A percentile compares a stretch with the other conserved stretches of the same genome.
These are phyloP conservation scores for Trichodelitschia bisporula DNA, from an alignment of 495 filamentous ascomycete genomes.

Conservation along the genomic window DNA sequence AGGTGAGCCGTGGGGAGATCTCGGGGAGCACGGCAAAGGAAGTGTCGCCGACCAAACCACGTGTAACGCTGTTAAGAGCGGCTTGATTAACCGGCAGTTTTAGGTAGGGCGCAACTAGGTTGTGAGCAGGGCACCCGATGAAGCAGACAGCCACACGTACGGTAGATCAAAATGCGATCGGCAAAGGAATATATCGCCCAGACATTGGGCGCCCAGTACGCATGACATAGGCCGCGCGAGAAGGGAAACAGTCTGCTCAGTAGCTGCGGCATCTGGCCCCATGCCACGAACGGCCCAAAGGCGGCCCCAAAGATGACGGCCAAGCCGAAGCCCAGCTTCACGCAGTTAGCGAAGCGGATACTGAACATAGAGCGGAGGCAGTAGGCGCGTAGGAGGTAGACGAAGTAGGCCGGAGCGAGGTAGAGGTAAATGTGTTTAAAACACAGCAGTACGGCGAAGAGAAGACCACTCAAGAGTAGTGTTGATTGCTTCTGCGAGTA, in stretches of 20 bases:
- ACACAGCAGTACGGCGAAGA: slow-evolving; percentile 70
- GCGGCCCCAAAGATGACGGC: slow-evolving; percentile 50
- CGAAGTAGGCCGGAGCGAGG: slow-evolving; percentile 87
- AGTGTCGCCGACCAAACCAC: slow-evolving; percentile 85
- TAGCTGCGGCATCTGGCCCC: slow-evolving; percentile 72
- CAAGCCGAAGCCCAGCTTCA: slow-evolving; percentile 61
- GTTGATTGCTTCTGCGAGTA: slow-evolving; percentile 54
- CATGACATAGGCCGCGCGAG: slow-evolving; percentile 78
- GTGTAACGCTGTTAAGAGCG: slow-evolving; percentile 68
- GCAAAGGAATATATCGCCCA: slow-evolving; percentile 94
- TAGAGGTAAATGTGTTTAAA: slow-evolving; percentile 98
- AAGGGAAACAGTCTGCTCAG: slow-evolving; percentile 78
- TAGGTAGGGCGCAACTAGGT: slow-evolving; percentile 46
- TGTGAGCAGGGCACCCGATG: neutral
- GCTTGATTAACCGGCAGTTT: slow-evolving; percentile 43
- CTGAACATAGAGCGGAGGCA: slow-evolving; percentile 65
- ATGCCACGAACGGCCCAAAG: slow-evolving; percentile 72
- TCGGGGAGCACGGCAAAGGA: slow-evolving; percentile 84
- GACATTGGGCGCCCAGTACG: slow-evolving; percentile 94
- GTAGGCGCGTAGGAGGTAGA: slow-evolving; percentile 67
- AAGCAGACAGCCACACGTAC: slow-evolving; percentile 22
- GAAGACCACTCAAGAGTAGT: slow-evolving; percentile 48
- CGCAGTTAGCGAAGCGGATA: slow-evolving; percentile 46
- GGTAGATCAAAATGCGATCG: slow-evolving; percentile 56
- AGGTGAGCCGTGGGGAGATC: slow-evolving; percentile 54